Percentiles rank a stretch among this genome's conserved stretches.
These are phyloP conservation scores for Prillingera fragicola DNA, from an alignment of 1,284 basidiomycete genomes.

Conservation along the genomic window DNA sequence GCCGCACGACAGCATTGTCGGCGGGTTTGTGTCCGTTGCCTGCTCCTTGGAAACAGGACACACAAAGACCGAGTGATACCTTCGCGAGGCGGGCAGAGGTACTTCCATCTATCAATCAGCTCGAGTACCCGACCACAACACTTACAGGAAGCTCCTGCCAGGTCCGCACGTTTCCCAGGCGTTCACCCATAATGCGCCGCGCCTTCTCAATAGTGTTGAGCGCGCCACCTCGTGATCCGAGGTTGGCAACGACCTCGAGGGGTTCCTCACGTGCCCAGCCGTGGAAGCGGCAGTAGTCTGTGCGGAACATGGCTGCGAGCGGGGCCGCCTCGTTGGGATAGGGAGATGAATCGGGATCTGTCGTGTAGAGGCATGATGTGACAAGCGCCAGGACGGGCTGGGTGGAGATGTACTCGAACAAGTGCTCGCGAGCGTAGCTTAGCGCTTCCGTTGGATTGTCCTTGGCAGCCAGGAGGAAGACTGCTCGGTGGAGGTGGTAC, in stretches of 20 bases:
- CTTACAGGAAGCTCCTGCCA: slow-evolving; percentile 84
- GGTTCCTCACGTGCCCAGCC: slow-evolving; percentile 85
- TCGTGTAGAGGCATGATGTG: slow-evolving; percentile 60
- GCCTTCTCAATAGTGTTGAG: slow-evolving; percentile 86
- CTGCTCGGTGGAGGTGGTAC: slow-evolving; percentile 79
- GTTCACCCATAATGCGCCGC: slow-evolving; percentile 80
- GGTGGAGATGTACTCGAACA: slow-evolving; percentile 66
- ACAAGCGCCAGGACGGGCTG: slow-evolving; percentile 72
- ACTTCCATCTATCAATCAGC: slow-evolving; percentile 72
- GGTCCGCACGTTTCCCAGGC: slow-evolving; percentile 78
- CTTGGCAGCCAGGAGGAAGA: slow-evolving; percentile 66
- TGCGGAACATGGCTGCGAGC: slow-evolving; percentile 73
- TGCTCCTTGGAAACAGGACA: slow-evolving; percentile 98
- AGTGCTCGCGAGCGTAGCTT: slow-evolving; percentile 63
- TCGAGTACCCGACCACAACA: slow-evolving; percentile 12
- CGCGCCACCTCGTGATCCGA: slow-evolving; percentile 77
- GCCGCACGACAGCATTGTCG: slow-evolving; percentile 95
- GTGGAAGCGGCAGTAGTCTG: slow-evolving; percentile 80
- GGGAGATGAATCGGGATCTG: slow-evolving; percentile 15
- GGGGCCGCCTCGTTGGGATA: slow-evolving; percentile 49
- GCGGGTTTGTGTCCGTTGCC: slow-evolving; percentile 85
- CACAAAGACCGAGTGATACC: slow-evolving; percentile 94
- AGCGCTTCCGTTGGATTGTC: slow-evolving; percentile 53
- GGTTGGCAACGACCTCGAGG: slow-evolving; percentile 76
- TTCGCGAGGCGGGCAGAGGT: slow-evolving; percentile 71